Base-by-base conservation (phyloP, 2,329 filamentous ascomycete species). In the Emmonsiellopsis sp. region DNA sequence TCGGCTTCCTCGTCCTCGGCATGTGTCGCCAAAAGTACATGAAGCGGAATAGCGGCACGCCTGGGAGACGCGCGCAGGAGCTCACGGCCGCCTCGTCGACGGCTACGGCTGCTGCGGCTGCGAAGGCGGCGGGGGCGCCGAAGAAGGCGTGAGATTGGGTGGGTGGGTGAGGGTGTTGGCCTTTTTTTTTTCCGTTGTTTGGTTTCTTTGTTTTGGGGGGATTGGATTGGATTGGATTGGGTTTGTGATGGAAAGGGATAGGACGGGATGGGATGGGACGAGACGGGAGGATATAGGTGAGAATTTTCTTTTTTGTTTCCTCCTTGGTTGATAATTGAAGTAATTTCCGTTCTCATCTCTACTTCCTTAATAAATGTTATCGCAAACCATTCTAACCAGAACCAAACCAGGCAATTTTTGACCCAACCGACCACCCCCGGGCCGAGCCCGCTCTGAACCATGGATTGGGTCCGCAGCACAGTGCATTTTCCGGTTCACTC, bases 1-100 rank as follows among this genome's bases (percentile, higher is more conserved):
- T 59, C 51, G 54, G 52, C 16, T 59, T 55, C 50, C 56, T 59
- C n/a, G 58, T 59, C 32, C 50, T 59, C 2, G 53, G 56, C 10
- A 58, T 59, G 53, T 58, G 50, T 42, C 55, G 55, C n/a, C 57
- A 59, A 48, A 54, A 55, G 30, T 59, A 55, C 30, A 42, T 42
- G 35, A 49, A 5, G 26, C 10, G 11, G 44, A 13, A 31, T 7
- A 16, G 26, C 38, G 8, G 20, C 34, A 9, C 7, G 37, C 15
- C 9, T 34, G 38, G 9, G 3, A 40, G 38, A 16, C 32, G 32
- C 16, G 32, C 32, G 26, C 37, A 26, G 31, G 41, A 38, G 30
- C 31, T 52, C 32, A 34, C 51, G 3, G n/a, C 44, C 8, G 7
- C 20, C 8, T 38, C 32, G 35, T 41, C 53, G 16, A 53, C 16